These are phyloP conservation scores for Oryza punctata DNA, from an alignment of 176 grass and related monocot species.

Conservation along the genomic window DNA sequence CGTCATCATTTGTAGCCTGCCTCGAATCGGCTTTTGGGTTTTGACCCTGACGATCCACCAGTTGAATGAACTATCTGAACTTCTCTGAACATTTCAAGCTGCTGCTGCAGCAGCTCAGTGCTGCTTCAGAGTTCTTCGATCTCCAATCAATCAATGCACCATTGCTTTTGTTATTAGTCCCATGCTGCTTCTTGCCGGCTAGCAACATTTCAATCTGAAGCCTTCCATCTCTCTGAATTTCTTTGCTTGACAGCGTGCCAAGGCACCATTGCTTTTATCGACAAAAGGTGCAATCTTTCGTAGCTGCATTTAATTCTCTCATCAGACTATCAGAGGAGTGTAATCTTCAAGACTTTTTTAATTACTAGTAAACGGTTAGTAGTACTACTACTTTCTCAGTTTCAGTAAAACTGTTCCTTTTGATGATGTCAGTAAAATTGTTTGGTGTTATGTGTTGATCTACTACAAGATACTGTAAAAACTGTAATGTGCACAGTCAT, in stretches of 20 bases:
- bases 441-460: not conserved
- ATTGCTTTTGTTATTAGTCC: not conserved
- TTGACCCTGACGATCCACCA: constrained; percentile 26
- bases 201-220: not conserved
- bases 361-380: not conserved
- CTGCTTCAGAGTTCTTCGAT: not conserved
- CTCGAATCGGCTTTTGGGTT: constrained; percentile 41
- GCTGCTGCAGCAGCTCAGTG: not conserved
- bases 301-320: not conserved
- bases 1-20: constrained; percentile 38
- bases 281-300: constrained; percentile 27
- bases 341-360: not conserved
- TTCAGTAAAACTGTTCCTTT: not conserved
- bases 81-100: constrained; percentile 23
- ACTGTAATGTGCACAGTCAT: not conserved
- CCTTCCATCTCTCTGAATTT: constrained; percentile 14
- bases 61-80: not conserved
- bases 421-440: not conserved
- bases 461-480: not conserved
- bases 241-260: constrained; percentile 49
- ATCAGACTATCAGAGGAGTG: not conserved
- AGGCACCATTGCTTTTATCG: constrained; percentile 50
- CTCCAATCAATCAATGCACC: not conserved
- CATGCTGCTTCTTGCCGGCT: not conserved
- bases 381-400: not conserved